Conservation (phyloP, 1,284 basidiomycete species). For the Athelia psychrophila region DNA sequence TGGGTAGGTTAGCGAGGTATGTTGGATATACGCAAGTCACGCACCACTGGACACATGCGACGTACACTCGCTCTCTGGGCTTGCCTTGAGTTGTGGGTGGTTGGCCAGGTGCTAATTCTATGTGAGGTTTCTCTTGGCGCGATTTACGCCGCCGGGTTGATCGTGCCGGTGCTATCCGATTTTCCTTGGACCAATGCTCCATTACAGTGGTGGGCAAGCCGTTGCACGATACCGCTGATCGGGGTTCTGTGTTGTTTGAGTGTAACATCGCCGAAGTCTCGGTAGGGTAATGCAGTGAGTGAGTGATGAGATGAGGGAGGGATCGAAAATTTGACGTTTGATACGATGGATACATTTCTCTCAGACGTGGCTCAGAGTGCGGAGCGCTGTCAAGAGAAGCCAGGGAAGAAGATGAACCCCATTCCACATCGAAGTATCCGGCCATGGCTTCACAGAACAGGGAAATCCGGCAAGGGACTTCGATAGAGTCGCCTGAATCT, state of each 20-base stretch:
- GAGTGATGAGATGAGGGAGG: neutral
- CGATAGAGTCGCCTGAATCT: neutral
- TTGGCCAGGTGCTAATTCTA: conserved; percentile 66
- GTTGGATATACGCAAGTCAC: conserved; percentile 9
- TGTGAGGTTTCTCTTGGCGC: conserved; percentile 58
- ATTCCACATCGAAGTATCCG: neutral
- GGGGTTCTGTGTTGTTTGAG: neutral
- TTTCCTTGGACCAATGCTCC: too few species aligned
- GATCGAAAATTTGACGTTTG: neutral
- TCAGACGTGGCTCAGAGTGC: neutral
- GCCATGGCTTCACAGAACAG: neutral
- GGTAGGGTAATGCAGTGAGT: neutral
- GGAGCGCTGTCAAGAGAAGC: neutral
- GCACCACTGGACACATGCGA: conserved; percentile 74
- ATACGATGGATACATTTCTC: neutral
- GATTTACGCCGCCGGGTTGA: conserved; percentile 28
- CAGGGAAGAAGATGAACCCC: neutral
- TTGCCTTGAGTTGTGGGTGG: conserved; percentile 75
- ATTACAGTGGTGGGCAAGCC: too few species aligned
- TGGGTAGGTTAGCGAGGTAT: too few species aligned
- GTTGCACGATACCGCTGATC: neutral
- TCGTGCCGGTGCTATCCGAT: too few species aligned
- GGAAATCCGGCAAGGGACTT: neutral
- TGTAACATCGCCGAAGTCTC: neutral
- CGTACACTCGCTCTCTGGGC: conserved; percentile 66